These are phyloP conservation scores for Candida sonorensis DNA, from an alignment of 805 yeast genomes.

Conservation along the genomic window DNA sequence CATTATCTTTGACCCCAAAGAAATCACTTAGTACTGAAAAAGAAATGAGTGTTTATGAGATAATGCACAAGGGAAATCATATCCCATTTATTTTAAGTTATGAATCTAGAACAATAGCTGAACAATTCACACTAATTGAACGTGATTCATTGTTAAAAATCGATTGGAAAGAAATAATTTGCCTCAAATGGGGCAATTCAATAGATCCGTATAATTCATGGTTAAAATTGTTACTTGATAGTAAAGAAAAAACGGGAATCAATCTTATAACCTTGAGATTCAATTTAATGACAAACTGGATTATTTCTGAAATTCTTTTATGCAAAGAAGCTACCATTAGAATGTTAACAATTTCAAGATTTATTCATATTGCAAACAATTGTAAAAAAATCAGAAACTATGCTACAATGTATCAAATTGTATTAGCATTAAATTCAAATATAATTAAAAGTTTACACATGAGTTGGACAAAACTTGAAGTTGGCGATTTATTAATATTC, in stretches of 20 bases:
- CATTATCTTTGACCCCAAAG: conserved; percentile 23
- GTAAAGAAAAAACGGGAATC: conserved; percentile 48
- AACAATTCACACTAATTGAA: conserved; percentile 83
- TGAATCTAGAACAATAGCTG: conserved; percentile 59
- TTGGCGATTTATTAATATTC: conserved; percentile 64
- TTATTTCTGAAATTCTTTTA: conserved; percentile 76
- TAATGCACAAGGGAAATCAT: conserved; percentile 48
- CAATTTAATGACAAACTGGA: conserved; percentile 87
- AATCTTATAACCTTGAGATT: conserved; percentile 79
- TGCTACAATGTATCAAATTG: conserved; percentile 81
- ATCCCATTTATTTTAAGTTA: conserved; percentile 76
- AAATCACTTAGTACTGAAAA: conserved; percentile 8
- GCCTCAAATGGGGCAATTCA: conserved; percentile 64
- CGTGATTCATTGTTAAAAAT: conserved; percentile 75
- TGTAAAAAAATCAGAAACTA: conserved; percentile 71
- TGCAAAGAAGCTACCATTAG: conserved; percentile 56
- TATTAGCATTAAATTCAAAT: conserved; percentile 69
- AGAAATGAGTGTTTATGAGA: conserved; percentile 29
- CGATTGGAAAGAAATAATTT: conserved; percentile 88
- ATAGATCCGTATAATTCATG: conserved; percentile 72
- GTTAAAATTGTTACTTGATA: conserved; percentile 65
- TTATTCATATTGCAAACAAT: conserved; percentile 77
- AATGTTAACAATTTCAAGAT: conserved; percentile 68
- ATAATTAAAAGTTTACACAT: conserved; percentile 50
- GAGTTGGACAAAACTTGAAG: conserved; percentile 71